These are phyloP conservation scores for Dictyostelium firmibasis DNA, from an alignment of 78 protist genomes.

Conservation along the genomic window DNA sequence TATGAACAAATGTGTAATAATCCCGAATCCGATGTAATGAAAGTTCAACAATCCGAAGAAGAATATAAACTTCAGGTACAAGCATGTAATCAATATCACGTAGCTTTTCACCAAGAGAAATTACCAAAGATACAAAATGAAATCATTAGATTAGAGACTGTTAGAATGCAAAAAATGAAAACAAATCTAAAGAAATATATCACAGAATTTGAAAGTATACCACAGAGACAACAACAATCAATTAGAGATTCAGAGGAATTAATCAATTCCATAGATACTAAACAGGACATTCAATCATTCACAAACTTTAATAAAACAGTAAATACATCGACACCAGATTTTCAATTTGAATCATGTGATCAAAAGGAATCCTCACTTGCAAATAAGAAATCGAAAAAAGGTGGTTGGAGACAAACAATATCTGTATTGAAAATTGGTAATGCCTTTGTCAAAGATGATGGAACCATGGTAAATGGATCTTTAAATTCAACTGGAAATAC, in stretches of 20 bases:
- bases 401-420: constrained; percentile 56
- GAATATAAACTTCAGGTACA: constrained; percentile 17
- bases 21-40: constrained; percentile 20
- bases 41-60: constrained; percentile 5
- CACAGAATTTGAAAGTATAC: constrained; percentile 8
- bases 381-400: not conserved
- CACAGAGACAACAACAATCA: not conserved
- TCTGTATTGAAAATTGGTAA: constrained; percentile 36
- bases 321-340: constrained; percentile 18
- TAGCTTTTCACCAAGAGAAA: not conserved
- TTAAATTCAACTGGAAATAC: not conserved
- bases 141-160: constrained; percentile 38
- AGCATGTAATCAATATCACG: constrained; percentile 20
- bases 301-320: constrained; percentile 34
- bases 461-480: not conserved
- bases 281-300: constrained; percentile 49
- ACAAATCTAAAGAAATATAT: constrained; percentile 45
- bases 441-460: not conserved
- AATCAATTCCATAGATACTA: constrained; percentile 52
- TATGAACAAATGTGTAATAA: constrained; percentile 18
- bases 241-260: constrained; percentile 16
- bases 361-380: not conserved
- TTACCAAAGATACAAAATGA: constrained; percentile 66
- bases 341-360: constrained; percentile 44
- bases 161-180: constrained; percentile 75